Evolutionary conservation across 108 stramenopile species (phyloP).

Genomic region (Schizochytrium sp.): DNA sequence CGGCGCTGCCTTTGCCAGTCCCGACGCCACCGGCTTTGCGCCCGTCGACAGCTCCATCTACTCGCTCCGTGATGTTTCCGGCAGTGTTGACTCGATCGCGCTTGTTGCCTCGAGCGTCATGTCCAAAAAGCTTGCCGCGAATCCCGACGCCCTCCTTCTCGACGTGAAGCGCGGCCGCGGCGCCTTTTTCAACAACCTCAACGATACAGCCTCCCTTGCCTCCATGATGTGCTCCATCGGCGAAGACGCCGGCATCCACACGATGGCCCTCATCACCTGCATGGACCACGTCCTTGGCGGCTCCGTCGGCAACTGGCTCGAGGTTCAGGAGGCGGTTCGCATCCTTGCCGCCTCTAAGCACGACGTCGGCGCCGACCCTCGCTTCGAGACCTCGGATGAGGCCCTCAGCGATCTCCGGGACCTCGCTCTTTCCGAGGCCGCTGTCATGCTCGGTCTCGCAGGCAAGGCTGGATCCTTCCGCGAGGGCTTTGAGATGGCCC

Average conservation of each 20-base stretch:
- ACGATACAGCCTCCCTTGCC: conserved; percentile 55
- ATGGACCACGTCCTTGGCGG: conserved; percentile 65
- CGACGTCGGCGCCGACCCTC: neutral
- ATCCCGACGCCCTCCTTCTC: conserved; percentile 60
- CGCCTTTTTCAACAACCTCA: conserved; percentile 46
- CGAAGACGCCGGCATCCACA: conserved; percentile 58
- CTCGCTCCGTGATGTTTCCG: conserved; percentile 69
- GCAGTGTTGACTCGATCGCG: conserved; percentile 58
- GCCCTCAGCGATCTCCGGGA: conserved; percentile 44
- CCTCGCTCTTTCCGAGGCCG: conserved; percentile 55
- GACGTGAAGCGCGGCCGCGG: conserved; percentile 69
- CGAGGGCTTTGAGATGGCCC: conserved; percentile 41
- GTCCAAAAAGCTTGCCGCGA: conserved; percentile 73
- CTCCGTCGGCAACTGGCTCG: conserved; percentile 70
- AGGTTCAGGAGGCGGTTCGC: conserved; percentile 65
- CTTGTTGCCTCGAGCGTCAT: conserved; percentile 66
- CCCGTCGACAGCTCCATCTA: conserved; percentile 70
- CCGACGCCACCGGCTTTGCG: conserved; percentile 47
- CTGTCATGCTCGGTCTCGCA: conserved; percentile 65
- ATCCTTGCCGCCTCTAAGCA: conserved; percentile 41
- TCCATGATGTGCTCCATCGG: conserved; percentile 59
- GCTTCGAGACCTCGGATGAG: neutral
- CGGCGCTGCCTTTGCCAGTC: conserved; percentile 55
- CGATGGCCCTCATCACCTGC: conserved; percentile 62
- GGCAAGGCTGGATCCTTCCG: conserved; percentile 32